These are phyloP conservation scores for Pythium utonaiense DNA, from an alignment of 352 stramenopile genomes.

Conservation along the genomic window DNA sequence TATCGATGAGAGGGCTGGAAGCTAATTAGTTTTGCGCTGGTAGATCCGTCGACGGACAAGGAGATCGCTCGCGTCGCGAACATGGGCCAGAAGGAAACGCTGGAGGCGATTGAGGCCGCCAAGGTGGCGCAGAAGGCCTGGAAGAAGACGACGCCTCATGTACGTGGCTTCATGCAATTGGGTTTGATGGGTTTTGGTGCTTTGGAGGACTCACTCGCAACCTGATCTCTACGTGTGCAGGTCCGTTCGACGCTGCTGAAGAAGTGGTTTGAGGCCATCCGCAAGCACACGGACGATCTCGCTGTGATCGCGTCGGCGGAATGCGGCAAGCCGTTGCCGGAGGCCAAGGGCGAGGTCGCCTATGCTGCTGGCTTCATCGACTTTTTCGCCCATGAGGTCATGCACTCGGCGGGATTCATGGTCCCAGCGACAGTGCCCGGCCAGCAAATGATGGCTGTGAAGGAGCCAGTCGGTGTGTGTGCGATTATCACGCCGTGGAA, in stretches of 20 bases:
- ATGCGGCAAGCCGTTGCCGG: conserved; percentile 95
- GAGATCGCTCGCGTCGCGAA: conserved; percentile 66
- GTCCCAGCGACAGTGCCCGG: conserved; percentile 50
- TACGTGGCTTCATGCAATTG: conserved; percentile 14
- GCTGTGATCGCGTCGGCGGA: conserved; percentile 95
- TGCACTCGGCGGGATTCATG: conserved; percentile 84
- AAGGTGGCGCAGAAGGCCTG: conserved; percentile 60
- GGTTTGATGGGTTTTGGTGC: too few relatives aligned
- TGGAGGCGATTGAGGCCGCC: conserved; percentile 70
- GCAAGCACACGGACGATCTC: conserved; percentile 71
- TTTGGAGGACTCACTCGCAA: background rate
- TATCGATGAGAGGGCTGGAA: background rate
- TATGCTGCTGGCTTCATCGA: conserved; percentile 95
- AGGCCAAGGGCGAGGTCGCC: conserved; percentile 92
- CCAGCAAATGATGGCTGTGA: conserved; percentile 75
- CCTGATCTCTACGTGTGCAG: conserved; percentile 12
- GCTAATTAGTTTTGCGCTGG: background rate
- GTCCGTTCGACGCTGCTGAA: conserved; percentile 65
- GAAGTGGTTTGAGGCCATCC: conserved; percentile 78
- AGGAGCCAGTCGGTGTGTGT: conserved; percentile 94
- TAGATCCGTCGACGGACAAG: conserved; percentile 75
- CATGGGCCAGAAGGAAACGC: conserved; percentile 64
- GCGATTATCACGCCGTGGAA: conserved; percentile 98
- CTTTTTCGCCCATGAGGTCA: conserved; percentile 95
- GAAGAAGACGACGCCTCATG: conserved; percentile 62